Evolutionary conservation across 1,284 basidiomycete genomes (phyloP).

Genomic region (Neolentinus lepideus): DNA sequence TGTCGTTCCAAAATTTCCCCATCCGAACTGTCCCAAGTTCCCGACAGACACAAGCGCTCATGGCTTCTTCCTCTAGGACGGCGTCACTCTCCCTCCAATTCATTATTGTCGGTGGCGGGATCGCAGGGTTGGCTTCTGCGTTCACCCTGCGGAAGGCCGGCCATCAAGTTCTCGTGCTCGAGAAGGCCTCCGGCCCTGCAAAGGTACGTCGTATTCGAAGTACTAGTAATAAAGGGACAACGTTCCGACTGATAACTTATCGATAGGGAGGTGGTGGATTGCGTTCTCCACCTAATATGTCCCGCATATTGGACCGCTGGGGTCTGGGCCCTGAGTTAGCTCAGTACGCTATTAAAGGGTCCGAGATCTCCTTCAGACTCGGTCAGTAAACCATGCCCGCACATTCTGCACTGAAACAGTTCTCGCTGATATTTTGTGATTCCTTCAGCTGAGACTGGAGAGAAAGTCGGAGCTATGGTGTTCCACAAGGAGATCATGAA

Average conservation of each 20-base stretch:
- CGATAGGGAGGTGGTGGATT: conserved; percentile 34
- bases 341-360: background rate
- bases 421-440: background rate
- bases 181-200: background rate
- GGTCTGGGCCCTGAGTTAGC: conserved; percentile 34
- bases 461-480: conserved; percentile 26
- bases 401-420: background rate
- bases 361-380: background rate
- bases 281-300: conserved; percentile 46
- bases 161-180: background rate
- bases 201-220: background rate
- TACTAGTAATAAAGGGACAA: too few relatives aligned
- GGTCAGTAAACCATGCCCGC: background rate
- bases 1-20: background rate
- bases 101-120: background rate
- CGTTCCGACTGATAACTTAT: too few relatives aligned
- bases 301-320: conserved; percentile 52
- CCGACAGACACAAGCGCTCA: background rate
- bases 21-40: background rate
- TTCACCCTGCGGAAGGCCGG: background rate
- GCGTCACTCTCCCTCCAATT: background rate
- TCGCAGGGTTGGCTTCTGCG: background rate
- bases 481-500: conserved; percentile 29
- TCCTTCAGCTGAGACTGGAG: conserved; percentile 14
- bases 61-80: background rate